Evolutionary conservation across 768 basidiomycete species (phyloP), one percentile per base, ranked within the genome.

Genomic region (Tephrocybe rancida): DNA sequence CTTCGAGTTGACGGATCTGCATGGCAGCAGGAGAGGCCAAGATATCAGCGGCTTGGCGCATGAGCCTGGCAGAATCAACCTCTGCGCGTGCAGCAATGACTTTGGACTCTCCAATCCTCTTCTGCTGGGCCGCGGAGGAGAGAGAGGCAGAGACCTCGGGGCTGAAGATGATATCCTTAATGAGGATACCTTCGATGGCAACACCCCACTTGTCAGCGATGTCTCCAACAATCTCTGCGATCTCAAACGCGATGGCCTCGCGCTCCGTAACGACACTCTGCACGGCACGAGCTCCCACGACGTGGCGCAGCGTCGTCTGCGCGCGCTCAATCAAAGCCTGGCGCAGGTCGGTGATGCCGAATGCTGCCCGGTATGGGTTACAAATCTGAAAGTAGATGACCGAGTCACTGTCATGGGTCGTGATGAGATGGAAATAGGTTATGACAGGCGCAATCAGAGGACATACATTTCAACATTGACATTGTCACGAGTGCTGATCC

Each of bases 151-250:
- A 86, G 16, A 99, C 84, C 54, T 98, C 96, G 44, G 88, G 57
- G 49, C 88, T 89, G 81, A 98, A 97, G 72, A 95, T 88, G 72
- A 95, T 92, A 69, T 93, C 92, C 75, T 92, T 92, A 77, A 92
- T 91, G 67, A 97, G 85, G 73, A 98, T 95, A 47, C 92, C 91
- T 70, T 98, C 96, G 68, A 98, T 95, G 25, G 90, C 80, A 38
- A 98, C 96, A 68, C 96, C 96, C 96, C 96, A 98, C 69, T 92
- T 92, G 73, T 92, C 92, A 14, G 91, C 90, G 39, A 94, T 82
- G 68, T 94, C 90, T 24, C 88, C 90, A 26, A 98, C 93, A 52
- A 97, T 95, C 70, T 96, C 92, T 48, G 94, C 96, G 57, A 98
- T 97, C 72, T 98, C 95, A 64, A 90, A 88, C 9, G 95, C 95